Evolutionary conservation across 2,329 filamentous ascomycete species (phyloP).

Genomic region (Thielaviopsis euricoi): DNA sequence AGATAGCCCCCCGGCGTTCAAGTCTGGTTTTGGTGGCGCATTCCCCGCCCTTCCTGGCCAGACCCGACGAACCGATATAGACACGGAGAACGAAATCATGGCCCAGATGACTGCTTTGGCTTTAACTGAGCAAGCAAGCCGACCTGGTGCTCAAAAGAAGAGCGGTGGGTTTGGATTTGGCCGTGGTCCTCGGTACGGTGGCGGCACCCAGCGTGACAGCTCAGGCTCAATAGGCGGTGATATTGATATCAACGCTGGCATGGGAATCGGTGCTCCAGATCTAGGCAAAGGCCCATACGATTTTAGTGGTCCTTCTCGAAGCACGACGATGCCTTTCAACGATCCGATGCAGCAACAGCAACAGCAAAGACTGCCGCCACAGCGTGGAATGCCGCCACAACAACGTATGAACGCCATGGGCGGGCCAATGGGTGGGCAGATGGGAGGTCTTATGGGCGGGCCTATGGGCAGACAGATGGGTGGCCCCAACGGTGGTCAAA

Average conservation of each 20-base stretch:
- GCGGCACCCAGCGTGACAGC: slow-evolving; percentile 6
- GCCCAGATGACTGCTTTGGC: slow-evolving; percentile 8
- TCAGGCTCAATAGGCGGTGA: slow-evolving; percentile 19
- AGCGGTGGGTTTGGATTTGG: slow-evolving; percentile 10
- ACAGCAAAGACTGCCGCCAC: slow-evolving; percentile 18
- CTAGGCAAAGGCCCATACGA: slow-evolving; percentile 17
- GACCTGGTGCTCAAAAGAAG: not conserved
- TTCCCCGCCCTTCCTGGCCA: slow-evolving; percentile 8
- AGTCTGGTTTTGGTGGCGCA: slow-evolving; percentile 8
- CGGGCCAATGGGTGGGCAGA: slow-evolving; percentile 12
- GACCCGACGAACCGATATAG: slow-evolving; percentile 7
- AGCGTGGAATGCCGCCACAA: slow-evolving; percentile 15
- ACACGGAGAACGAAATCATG: slow-evolving; percentile 9
- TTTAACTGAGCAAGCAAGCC: slow-evolving; percentile 1
- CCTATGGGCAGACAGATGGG: not conserved
- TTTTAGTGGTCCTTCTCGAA: slow-evolving; percentile 37
- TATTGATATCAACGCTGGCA: slow-evolving; percentile 20
- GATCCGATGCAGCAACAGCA: slow-evolving; percentile 24
- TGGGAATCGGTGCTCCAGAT: slow-evolving; percentile 17
- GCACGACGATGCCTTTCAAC: slow-evolving; percentile 43
- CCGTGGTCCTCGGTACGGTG: not conserved
- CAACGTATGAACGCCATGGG: slow-evolving; percentile 28
- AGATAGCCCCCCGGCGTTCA: slow-evolving; percentile 2
- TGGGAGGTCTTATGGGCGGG: slow-evolving; percentile 25
- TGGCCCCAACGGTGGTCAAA: not conserved